Conservation (phyloP, 2,329 filamentous ascomycete species). For the Boeremia lycopersici region DNA sequence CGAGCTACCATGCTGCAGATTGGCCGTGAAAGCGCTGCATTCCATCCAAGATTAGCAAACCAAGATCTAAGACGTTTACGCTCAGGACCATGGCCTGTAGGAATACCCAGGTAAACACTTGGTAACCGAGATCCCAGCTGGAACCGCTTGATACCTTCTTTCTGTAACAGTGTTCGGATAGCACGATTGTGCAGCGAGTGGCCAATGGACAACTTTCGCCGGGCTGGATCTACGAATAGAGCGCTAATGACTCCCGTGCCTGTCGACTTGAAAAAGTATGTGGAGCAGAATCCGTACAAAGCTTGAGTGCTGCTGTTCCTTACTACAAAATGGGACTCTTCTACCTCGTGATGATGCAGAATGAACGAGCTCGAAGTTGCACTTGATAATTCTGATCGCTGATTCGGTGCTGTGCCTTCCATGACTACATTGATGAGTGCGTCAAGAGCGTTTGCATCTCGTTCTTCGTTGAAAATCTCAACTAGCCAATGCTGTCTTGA, state of each 20-base stretch:
- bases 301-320: conserved; percentile 91
- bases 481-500: conserved; percentile 96
- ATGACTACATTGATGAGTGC: conserved; percentile 74
- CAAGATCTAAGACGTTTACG: conserved; percentile 70
- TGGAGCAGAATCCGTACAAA: conserved; percentile 89
- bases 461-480: conserved; percentile 80
- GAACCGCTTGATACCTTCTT: conserved; percentile 74
- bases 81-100: conserved; percentile 67
- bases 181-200: conserved; percentile 87
- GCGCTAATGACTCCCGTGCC: conserved; percentile 78
- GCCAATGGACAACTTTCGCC: conserved; percentile 88
- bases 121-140: conserved; percentile 83
- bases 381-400: conserved; percentile 71
- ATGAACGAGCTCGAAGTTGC: conserved; percentile 78
- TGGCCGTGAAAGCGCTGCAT: conserved; percentile 67
- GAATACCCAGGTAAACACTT: conserved; percentile 85
- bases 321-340: conserved; percentile 88
- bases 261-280: conserved; percentile 76
- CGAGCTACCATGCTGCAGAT: conserved; percentile 76
- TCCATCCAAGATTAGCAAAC: conserved; percentile 93
- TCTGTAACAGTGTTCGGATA: conserved; percentile 74
- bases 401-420: conserved; percentile 67
- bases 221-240: conserved; percentile 85
- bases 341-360: conserved; percentile 70
- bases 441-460: conserved; percentile 75